Evolutionary conservation across 192 early-diverging fungal genomes (phyloP), one percentile per base, ranked within the genome.

Genomic region (Cetraspora pellucida): DNA sequence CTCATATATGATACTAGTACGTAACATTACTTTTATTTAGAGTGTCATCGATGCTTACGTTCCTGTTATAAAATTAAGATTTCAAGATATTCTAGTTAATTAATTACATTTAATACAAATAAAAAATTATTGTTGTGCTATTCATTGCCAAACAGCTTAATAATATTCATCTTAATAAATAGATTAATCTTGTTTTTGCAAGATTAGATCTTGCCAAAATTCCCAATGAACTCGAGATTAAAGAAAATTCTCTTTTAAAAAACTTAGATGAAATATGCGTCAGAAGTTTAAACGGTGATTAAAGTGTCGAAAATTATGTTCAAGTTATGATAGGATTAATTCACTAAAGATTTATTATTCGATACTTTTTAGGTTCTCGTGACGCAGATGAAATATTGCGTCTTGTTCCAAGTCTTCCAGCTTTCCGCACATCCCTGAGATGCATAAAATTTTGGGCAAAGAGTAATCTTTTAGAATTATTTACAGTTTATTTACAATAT

Each of bases 401-500:
- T 19, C 86, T 99, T 17, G 97, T 99, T 44, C 96, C 97, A 10
- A 92, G 95, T 82, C 90, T 98, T 17, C 85, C 90, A 65, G 85
- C 90, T 2, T 99, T 99, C 80, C 87, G 97, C 44, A 90, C 92
- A 61, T 95, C 97, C 2, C 85, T 98, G 43, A 87, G 97, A 28
- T 95, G 93, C 79, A 91, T 99, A 64, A 99, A 99, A 84, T 79
- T 96, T 57, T 99, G 97, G 97, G 97, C 97, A 49, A 96, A 98
- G 81, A 88, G 87, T 63, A 37, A 37, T 37, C 7, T 37, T 37
- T 37, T 37, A 37, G 37, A 76, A 45, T 21, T 66, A 68, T 60
- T 79, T 46, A 5, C 0, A 11, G 30, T 30, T 13, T 46, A 27
- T 6, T 77, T n/a, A 50, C 69, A n/a, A 46, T 13, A 10, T 4